Evolutionary conservation across 495 filamentous ascomycete species (phyloP).

Genomic region (Cairneyella variabilis): DNA sequence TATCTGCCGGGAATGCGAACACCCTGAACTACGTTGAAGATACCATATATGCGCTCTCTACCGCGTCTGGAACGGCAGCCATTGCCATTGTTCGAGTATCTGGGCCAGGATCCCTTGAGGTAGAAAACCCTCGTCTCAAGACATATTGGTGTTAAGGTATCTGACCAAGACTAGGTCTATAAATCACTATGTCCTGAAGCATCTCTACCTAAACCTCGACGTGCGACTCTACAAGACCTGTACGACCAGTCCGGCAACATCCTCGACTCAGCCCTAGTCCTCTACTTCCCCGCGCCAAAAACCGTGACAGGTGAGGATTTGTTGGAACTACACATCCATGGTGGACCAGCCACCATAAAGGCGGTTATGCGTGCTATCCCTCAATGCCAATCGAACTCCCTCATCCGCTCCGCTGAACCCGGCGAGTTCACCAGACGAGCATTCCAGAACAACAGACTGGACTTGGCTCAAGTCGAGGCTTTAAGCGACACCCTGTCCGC

Average conservation of each 20-base stretch:
- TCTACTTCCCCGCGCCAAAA: constrained; percentile 82
- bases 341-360: constrained; percentile 82
- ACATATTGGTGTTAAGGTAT: too few relatives aligned
- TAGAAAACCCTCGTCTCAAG: constrained; percentile 34
- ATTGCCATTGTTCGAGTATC: constrained; percentile 91
- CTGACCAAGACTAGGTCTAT: constrained; percentile 60
- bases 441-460: constrained; percentile 81
- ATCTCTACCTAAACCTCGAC: constrained; percentile 63
- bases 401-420: constrained; percentile 87
- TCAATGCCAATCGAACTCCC: constrained; percentile 21
- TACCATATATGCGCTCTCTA: constrained; percentile 93
- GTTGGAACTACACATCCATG: constrained; percentile 89
- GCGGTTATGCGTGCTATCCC: constrained; percentile 79
- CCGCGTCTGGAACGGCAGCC: constrained; percentile 78
- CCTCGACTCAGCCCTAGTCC: constrained; percentile 79
- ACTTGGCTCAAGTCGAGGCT: constrained; percentile 91
- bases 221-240: constrained; percentile 73
- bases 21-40: constrained; percentile 26
- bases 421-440: constrained; percentile 94
- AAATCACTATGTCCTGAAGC: constrained; percentile 64
- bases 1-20: background rate
- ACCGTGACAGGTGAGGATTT: constrained; percentile 92
- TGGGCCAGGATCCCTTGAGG: constrained; percentile 67
- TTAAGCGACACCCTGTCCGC: constrained; percentile 81
- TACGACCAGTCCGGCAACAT: constrained; percentile 49